phyloP scores from a whole-genome alignment of 2,329 filamentous ascomycete species.

The Ceratocystis albifundus region DNA sequence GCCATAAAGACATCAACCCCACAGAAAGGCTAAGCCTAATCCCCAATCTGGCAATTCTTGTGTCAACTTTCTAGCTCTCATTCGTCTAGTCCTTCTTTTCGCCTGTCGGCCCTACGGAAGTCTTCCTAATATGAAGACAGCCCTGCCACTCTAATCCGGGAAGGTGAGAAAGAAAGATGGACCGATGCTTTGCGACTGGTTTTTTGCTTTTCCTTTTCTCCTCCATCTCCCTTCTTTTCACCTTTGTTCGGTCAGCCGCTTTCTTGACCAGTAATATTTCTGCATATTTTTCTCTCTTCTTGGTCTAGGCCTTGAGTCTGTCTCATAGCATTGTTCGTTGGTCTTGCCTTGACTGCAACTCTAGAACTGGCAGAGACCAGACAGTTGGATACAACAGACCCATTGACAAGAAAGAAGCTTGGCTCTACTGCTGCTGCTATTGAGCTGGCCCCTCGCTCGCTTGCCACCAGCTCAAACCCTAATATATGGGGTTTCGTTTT shows the following conservation, averaged over 20 bases:
- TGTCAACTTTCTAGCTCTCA: neutral
- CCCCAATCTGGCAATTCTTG: conserved; percentile 2
- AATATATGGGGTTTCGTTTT: neutral
- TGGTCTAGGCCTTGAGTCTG: conserved; percentile 1
- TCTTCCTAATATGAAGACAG: conserved; percentile 2
- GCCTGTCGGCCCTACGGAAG: conserved; percentile 15
- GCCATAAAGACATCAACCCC: neutral
- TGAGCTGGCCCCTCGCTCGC: neutral
- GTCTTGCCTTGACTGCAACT: neutral
- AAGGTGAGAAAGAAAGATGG: neutral
- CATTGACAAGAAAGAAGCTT: neutral
- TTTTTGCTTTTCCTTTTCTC: neutral
- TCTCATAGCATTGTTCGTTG: neutral
- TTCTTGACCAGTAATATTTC: conserved; percentile 8
- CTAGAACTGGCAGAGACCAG: no score
- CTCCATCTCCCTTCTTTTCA: neutral
- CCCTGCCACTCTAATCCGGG: neutral
- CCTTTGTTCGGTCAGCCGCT: neutral
- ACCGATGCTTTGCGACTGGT: neutral
- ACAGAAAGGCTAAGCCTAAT: neutral
- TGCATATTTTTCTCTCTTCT: conserved; percentile 6
- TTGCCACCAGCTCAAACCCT: neutral
- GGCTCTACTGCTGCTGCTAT: neutral
- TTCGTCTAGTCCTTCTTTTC: neutral
- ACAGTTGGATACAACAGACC: no score